These are phyloP conservation scores for Papilionanthe hybrid DNA, from an alignment of 116 monocot genomes.

Conservation along the genomic window DNA sequence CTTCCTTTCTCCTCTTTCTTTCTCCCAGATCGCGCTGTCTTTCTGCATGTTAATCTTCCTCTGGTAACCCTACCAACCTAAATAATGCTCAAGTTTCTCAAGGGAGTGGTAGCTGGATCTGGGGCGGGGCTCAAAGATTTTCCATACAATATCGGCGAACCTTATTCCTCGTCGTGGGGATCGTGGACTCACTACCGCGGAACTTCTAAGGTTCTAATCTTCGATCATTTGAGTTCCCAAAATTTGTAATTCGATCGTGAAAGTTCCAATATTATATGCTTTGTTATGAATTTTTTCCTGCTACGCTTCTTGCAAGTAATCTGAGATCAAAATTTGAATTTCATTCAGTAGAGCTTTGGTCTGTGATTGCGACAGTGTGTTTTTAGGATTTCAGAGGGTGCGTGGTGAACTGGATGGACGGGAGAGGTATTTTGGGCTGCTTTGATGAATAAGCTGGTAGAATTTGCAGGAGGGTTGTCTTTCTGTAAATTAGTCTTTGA, in stretches of 20 bases:
- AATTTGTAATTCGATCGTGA: not conserved
- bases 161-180: constrained; percentile 85
- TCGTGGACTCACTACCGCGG: constrained; percentile 91
- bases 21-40: not conserved
- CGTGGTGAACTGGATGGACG: not conserved
- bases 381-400: not conserved
- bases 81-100: constrained; percentile 86
- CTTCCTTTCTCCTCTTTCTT: not conserved
- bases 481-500: not conserved
- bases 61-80: not conserved
- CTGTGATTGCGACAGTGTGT: not conserved
- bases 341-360: not conserved
- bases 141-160: constrained; percentile 88
- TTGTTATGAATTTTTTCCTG: not conserved
- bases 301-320: not conserved
- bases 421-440: not conserved
- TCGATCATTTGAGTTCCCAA: not conserved
- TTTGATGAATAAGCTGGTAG: not conserved
- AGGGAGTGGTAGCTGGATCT: constrained; percentile 87
- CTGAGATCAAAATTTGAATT: not conserved
- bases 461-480: not conserved
- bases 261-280: not conserved
- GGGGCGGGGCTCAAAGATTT: constrained; percentile 82
- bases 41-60: not conserved
- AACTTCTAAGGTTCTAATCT: constrained; percentile 62